A percentile compares a stretch with the other conserved stretches of the same genome.
Conservation (phyloP, 305 asterid genomes). For the Euphrasia arctica region DNA sequence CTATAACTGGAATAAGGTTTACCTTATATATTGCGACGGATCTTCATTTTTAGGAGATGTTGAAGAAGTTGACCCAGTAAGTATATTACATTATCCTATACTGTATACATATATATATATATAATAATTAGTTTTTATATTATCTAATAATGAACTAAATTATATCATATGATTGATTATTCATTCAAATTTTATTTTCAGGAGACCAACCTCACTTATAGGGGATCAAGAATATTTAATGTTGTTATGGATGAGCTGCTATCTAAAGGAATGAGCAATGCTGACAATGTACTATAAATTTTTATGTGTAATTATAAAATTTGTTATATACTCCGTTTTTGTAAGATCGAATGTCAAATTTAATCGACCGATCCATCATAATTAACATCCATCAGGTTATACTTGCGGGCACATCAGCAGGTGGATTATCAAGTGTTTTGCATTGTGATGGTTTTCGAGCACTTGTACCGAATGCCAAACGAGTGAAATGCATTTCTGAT, state of each 20-base stretch:
- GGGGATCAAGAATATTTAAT: slow-evolving; percentile 59
- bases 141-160: neutral
- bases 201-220: slow-evolving; percentile 47
- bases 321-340: no score
- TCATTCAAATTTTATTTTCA: slow-evolving; percentile 13
- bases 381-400: slow-evolving; percentile 28
- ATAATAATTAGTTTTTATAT: neutral
- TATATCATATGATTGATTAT: neutral
- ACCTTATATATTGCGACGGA: slow-evolving; percentile 63
- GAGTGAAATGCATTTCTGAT: slow-evolving; percentile 46
- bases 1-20: slow-evolving; percentile 65
- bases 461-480: slow-evolving; percentile 24
- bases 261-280: slow-evolving; percentile 64
- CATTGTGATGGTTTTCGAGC: slow-evolving; percentile 40
- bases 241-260: slow-evolving; percentile 61
- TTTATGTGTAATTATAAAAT: neutral
- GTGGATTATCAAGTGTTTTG: slow-evolving; percentile 36
- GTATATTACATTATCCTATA: slow-evolving; percentile 9
- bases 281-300: slow-evolving; percentile 45
- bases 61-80: slow-evolving; percentile 44
- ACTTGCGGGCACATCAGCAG: slow-evolving; percentile 42
- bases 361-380: neutral
- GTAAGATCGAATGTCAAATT: no score
- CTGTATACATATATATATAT: neutral
- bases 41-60: slow-evolving; percentile 61